Evolutionary conservation across 2,329 filamentous ascomycete species (phyloP), one percentile per base, ranked within the genome.

Genomic region (Neopestalotiopsis sp.): DNA sequence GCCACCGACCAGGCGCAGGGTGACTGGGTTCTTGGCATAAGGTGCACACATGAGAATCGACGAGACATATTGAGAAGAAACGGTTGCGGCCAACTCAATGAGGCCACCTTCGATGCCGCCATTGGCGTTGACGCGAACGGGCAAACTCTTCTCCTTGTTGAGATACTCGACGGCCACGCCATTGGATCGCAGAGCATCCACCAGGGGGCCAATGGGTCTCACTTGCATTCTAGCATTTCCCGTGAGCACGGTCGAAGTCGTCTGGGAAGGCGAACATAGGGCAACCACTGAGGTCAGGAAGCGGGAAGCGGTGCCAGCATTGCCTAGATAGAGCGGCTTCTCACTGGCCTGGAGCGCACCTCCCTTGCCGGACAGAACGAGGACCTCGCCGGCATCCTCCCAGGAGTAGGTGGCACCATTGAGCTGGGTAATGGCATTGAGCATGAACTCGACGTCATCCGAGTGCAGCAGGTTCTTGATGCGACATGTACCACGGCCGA

Each of bases 61-160:
- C 0, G 96, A 98, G 49, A 99, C 96, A 78, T 98, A 99, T 82
- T 99, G 96, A n/a, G 96, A 98, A 9, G 96, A 99, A 17, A 98
- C 92, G 57, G 96, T 98, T 0, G 96, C 96, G 12, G 95, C 94
- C 68, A 99, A 87, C 78, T 97, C 93, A 74, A 99, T 98, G 34
- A 92, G 86, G 49, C 96, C 96, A 67, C 95, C 95, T 61, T 90
- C 89, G 73, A 98, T 92, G 4, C 95, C 95, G 62, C 91, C 91
- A 30, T 92, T 92, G 60, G 96, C 94, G 71, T 91, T 88, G 65
- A 99, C 92, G 69, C 91, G 89, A 13, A 99, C 83, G 0, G 96
- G 96, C 57, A 99, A 84, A 78, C 95, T 97, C 72, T 92, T 90
- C 72, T 94, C 88, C 72, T 91, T 91, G 76, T 95, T 95, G 57